Evolutionary conservation across 2,329 filamentous ascomycete genomes (phyloP).

Genomic region (Septoria linicola): DNA sequence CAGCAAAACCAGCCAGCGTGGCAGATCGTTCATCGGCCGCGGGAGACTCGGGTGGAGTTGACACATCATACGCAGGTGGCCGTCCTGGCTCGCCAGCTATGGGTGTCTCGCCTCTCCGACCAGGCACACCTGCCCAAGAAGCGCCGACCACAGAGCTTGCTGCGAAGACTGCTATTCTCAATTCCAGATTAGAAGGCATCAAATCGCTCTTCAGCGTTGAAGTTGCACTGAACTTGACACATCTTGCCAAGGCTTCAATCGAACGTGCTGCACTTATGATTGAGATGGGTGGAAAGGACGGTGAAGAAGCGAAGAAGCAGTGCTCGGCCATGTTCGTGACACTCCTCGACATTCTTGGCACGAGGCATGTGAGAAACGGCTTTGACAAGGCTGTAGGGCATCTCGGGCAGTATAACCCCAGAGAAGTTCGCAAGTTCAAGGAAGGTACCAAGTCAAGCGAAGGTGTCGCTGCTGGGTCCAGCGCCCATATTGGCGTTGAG

Average conservation of each 20-base stretch:
- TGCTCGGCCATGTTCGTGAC: slow-evolving; percentile 86
- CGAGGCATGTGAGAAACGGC: slow-evolving; percentile 83
- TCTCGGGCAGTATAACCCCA: slow-evolving; percentile 85
- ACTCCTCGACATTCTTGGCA: slow-evolving; percentile 79
- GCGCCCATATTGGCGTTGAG: slow-evolving; percentile 61
- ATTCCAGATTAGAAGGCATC: slow-evolving; percentile 89
- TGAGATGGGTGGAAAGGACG: slow-evolving; percentile 69
- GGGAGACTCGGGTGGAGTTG: slow-evolving; percentile 32
- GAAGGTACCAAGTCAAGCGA: slow-evolving; percentile 22
- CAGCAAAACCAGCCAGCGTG: slow-evolving; percentile 39
- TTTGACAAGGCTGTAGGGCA: slow-evolving; percentile 92
- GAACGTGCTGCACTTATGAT: slow-evolving; percentile 84
- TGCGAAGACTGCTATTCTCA: slow-evolving; percentile 97
- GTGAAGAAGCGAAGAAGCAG: slow-evolving; percentile 80
- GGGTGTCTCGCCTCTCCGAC: slow-evolving; percentile 26
- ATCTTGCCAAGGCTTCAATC: slow-evolving; percentile 81
- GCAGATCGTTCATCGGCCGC: slow-evolving; percentile 19
- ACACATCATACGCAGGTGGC: slow-evolving; percentile 25
- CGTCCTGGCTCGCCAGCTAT: slow-evolving; percentile 33
- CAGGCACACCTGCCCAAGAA: slow-evolving; percentile 50
- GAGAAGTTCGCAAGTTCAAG: slow-evolving; percentile 66
- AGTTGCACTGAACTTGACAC: slow-evolving; percentile 84
- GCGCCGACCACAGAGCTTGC: slow-evolving; percentile 87
- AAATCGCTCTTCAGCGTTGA: slow-evolving; percentile 95
- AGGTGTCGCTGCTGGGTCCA: slow-evolving; percentile 2